Conservation (phyloP, 371 early-diverging fungal genomes). For the Mucor racemosus region DNA sequence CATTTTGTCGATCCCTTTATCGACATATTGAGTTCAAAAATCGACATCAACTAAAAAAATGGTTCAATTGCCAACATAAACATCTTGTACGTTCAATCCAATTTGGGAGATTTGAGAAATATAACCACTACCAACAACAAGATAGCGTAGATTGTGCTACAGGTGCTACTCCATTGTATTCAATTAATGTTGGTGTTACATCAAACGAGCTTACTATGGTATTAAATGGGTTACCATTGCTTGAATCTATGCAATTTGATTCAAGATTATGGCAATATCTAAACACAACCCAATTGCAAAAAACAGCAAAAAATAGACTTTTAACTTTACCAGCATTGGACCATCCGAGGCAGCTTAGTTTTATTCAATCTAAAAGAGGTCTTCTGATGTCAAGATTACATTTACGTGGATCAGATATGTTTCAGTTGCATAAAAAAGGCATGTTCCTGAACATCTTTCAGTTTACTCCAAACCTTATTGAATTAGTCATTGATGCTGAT, state of each 20-base stretch:
- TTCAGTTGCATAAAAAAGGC: conserved; percentile 1
- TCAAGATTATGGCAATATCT: conserved; percentile 12
- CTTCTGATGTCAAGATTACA: conserved; percentile 1
- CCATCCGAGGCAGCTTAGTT: conserved; percentile 18
- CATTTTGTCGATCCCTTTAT: conserved; percentile 17
- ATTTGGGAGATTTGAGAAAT: background rate
- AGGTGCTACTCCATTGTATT: conserved; percentile 12
- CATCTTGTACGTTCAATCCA: background rate
- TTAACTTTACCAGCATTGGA: conserved; percentile 9
- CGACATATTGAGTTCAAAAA: conserved; percentile 6
- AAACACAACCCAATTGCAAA: background rate
- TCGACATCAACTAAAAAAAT: conserved; percentile 13
- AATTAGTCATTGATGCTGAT: conserved; percentile 2
- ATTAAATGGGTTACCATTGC: background rate
- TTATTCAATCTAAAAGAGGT: conserved; percentile 4
- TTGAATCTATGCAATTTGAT: conserved; percentile 14
- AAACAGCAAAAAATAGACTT: background rate
- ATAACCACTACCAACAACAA: background rate
- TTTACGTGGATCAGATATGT: conserved; percentile 15
- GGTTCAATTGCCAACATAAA: conserved; percentile 1
- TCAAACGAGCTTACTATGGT: conserved; percentile 1
- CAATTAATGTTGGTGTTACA: conserved; percentile 15
- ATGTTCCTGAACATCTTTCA: background rate
- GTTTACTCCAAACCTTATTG: background rate
- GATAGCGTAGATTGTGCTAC: conserved; percentile 4